Base-by-base conservation (phyloP, 2,329 filamentous ascomycete species). In the Cytospora chrysosperma region DNA sequence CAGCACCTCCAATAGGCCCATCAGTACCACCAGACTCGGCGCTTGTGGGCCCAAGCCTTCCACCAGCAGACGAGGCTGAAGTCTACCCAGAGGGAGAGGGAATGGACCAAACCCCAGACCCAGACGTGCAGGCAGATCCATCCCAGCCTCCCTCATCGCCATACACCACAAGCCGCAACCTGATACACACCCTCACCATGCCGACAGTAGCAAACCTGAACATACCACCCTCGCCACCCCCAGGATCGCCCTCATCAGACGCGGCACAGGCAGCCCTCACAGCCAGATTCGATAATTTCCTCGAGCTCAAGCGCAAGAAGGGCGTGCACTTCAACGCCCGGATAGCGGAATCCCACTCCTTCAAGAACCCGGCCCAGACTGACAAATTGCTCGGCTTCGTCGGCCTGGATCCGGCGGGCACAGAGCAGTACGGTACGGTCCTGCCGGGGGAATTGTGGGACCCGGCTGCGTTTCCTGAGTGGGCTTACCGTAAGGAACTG, bases 321-420 rank as follows among this genome's bases (percentile, higher is more conserved):
- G 88, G 88, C 5, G 81, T 88, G 19, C 91, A 95, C 75, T 94
- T 94, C 80, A 93, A 95, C 73, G 81, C 86, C 69, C 88, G 89
- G 66, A 79, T 95, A 10, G 85, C 89, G 40, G 81, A 82, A 63
- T 90, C 88, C 0, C 76, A 84, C 0, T 85, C 89, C 9, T 78
- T 93, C 64, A 84, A 85, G 58, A 94, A 94, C 71, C 91, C 91
- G 2, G 85, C 83, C 50, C 78, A 93, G 59, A 84, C 87, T 75
- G 86, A 89, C 67, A 92, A 91, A 75, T 79, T 94, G 61, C 81
- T 92, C 78, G 81, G 80, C 27, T 93, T 92, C 76, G 87, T 88
- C 17, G 84, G 81, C 1, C 37, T 76, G 4, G 70, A 68, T 56
- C 68, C 68, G 10, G 78, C 75, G 26, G 73, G 67, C 4, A 77